Percentiles rank a stretch among this genome's conserved stretches.
Evolutionary conservation across 2,329 filamentous ascomycete genomes (phyloP).

Genomic region (Chlorencoelia australis): DNA sequence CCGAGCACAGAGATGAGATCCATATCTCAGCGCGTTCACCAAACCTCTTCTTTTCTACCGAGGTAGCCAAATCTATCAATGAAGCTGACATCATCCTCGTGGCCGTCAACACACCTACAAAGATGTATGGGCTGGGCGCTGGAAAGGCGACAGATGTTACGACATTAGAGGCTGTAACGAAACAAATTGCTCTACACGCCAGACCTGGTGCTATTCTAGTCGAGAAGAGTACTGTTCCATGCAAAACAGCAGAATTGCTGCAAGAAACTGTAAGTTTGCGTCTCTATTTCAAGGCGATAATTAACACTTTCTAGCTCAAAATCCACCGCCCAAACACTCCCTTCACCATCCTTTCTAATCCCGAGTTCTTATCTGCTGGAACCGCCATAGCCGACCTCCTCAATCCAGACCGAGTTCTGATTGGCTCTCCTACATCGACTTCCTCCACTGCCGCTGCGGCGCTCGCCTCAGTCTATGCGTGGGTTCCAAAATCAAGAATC

Average conservation of each 20-base stretch:
- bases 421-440: constrained; percentile 55
- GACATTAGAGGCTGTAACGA: constrained; percentile 59
- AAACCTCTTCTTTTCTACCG: constrained; percentile 66
- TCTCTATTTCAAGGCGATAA: constrained; percentile 11
- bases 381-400: constrained; percentile 65
- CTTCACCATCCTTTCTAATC: constrained; percentile 73
- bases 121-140: constrained; percentile 57
- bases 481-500: constrained; percentile 59
- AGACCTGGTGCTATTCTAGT: constrained; percentile 62
- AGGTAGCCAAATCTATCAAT: constrained; percentile 49
- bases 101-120: constrained; percentile 72
- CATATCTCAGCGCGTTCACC: constrained; percentile 37
- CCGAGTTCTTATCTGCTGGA: constrained; percentile 71
- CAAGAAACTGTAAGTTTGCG: constrained; percentile 47
- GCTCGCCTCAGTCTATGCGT: constrained; percentile 59
- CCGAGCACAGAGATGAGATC: constrained; percentile 21
- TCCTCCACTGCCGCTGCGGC: constrained; percentile 54
- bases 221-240: constrained; percentile 75
- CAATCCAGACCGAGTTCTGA: constrained; percentile 62
- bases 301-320: constrained; percentile 35
- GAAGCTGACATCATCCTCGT: constrained; percentile 67
- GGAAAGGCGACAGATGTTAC: constrained; percentile 65
- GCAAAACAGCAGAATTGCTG: constrained; percentile 61
- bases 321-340: constrained; percentile 50
- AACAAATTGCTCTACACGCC: constrained; percentile 56